Evolutionary conservation across 2,329 filamentous ascomycete genomes (phyloP).

Genomic region (Hirsutella thompsonii): DNA sequence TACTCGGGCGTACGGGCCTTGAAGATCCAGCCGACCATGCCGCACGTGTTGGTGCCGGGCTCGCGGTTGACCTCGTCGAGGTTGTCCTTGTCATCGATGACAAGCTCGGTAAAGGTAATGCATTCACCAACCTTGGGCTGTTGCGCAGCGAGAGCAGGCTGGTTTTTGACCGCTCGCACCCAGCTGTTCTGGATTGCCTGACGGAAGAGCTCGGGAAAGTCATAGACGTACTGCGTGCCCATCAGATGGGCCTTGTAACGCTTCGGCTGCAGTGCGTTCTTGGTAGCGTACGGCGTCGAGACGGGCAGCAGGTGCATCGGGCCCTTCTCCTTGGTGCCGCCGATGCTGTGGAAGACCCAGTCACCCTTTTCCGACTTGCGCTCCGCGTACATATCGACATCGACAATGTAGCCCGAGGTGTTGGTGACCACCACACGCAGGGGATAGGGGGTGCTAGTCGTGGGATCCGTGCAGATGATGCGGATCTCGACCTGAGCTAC

Average conservation of each 20-base stretch:
- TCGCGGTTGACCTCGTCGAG: conserved; percentile 88
- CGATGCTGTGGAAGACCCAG: conserved; percentile 97
- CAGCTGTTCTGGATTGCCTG: conserved; percentile 96
- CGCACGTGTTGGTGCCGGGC: conserved; percentile 86
- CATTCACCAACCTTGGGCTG: conserved; percentile 80
- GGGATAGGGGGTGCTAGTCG: conserved; percentile 74
- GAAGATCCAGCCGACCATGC: conserved; percentile 98
- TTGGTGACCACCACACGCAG: conserved; percentile 95
- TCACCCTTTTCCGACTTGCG: conserved; percentile 96
- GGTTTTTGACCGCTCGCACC: conserved; percentile 61
- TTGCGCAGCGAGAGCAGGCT: conserved; percentile 62
- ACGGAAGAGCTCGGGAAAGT: conserved; percentile 98
- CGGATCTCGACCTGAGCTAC: conserved; percentile 96
- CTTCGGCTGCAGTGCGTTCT: conserved; percentile 98
- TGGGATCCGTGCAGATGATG: conserved; percentile 89
- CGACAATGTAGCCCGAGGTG: conserved; percentile 94
- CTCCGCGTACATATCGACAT: conserved; percentile 96
- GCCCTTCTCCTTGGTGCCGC: conserved; percentile 87
- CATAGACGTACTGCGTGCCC: conserved; percentile 98
- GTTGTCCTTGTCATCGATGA: conserved; percentile 87
- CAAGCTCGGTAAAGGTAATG: conserved; percentile 86
- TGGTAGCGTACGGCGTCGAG: conserved; percentile 86
- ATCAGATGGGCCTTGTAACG: conserved; percentile 98
- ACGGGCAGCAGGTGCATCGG: conserved; percentile 90
- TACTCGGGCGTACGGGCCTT: conserved; percentile 94